Percentiles rank a stretch among this genome's conserved stretches.
phyloP scores from a whole-genome alignment of 768 basidiomycete species.

The Asterophora lycoperdoides region DNA sequence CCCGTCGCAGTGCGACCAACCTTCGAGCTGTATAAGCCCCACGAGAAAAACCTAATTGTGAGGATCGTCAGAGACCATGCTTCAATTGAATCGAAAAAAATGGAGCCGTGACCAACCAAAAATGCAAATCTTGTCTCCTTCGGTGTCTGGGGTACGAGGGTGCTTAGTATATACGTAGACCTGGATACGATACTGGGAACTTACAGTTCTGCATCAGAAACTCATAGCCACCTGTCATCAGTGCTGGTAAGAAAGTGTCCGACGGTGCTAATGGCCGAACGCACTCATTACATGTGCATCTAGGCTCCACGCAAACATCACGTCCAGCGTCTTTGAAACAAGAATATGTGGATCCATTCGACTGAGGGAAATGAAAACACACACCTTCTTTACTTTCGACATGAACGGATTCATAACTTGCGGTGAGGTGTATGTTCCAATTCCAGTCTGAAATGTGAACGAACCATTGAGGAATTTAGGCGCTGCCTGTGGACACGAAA shows the following conservation, averaged over 20 bases:
- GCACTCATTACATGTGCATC: constrained; percentile 46
- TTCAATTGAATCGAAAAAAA: not conserved
- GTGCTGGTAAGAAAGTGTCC: not conserved
- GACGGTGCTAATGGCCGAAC: constrained; percentile 5
- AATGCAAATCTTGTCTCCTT: constrained; percentile 57
- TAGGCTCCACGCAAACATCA: constrained; percentile 47
- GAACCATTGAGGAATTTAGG: too few species aligned
- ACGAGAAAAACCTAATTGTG: constrained; percentile 48
- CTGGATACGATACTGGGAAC: not conserved
- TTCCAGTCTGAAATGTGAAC: constrained; percentile 35
- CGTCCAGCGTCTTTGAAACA: constrained; percentile 39
- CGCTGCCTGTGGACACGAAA: too few species aligned
- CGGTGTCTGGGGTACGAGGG: constrained; percentile 29
- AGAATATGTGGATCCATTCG: not conserved
- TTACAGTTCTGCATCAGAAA: constrained; percentile 58
- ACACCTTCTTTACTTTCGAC: constrained; percentile 37
- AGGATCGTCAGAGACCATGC: not conserved
- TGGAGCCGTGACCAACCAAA: constrained; percentile 38
- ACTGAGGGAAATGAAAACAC: not conserved
- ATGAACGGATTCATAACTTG: constrained; percentile 32
- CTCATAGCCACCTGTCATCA: constrained; percentile 43
- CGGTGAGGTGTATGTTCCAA: constrained; percentile 46
- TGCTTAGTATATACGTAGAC: not conserved
- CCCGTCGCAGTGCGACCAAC: constrained; percentile 16
- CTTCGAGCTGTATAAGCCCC: constrained; percentile 62